These are phyloP conservation scores for Fusarium sarcochroum DNA, from an alignment of 2,329 filamentous ascomycete genomes.

Conservation along the genomic window DNA sequence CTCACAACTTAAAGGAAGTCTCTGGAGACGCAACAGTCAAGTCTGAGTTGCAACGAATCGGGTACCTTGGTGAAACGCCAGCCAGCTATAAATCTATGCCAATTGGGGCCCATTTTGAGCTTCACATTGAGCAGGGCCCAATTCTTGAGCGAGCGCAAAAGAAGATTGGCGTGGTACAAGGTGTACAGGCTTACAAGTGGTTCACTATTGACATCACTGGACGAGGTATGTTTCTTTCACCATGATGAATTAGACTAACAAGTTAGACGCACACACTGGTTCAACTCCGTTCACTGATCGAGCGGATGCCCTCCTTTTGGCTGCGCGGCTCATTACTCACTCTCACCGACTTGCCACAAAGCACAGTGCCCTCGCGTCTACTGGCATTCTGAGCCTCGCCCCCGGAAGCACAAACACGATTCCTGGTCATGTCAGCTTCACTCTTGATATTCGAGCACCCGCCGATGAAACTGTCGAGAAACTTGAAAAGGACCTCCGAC, in stretches of 20 bases:
- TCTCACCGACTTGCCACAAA: conserved; percentile 46
- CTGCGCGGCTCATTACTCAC: conserved; percentile 48
- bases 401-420: conserved; percentile 80
- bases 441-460: conserved; percentile 73
- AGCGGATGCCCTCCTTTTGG: conserved; percentile 51
- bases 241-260: conserved; percentile 18
- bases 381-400: conserved; percentile 46
- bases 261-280: conserved; percentile 51
- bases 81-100: conserved; percentile 56
- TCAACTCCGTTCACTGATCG: conserved; percentile 50
- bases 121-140: conserved; percentile 82
- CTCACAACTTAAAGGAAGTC: conserved; percentile 75
- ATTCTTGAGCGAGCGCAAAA: conserved; percentile 35
- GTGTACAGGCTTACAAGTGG: conserved; percentile 49
- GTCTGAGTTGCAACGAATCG: conserved; percentile 75
- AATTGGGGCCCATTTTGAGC: conserved; percentile 83
- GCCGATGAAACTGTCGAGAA: conserved; percentile 66
- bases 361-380: conserved; percentile 47
- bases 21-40: conserved; percentile 46
- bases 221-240: conserved; percentile 24
- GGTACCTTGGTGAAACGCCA: conserved; percentile 71
- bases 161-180: conserved; percentile 39
- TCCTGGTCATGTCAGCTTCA: conserved; percentile 74
- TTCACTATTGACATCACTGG: conserved; percentile 46
- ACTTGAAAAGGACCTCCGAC: conserved; percentile 61